Evolutionary conservation across 2,329 filamentous ascomycete species (phyloP).

Genomic region (Botrytis porri): DNA sequence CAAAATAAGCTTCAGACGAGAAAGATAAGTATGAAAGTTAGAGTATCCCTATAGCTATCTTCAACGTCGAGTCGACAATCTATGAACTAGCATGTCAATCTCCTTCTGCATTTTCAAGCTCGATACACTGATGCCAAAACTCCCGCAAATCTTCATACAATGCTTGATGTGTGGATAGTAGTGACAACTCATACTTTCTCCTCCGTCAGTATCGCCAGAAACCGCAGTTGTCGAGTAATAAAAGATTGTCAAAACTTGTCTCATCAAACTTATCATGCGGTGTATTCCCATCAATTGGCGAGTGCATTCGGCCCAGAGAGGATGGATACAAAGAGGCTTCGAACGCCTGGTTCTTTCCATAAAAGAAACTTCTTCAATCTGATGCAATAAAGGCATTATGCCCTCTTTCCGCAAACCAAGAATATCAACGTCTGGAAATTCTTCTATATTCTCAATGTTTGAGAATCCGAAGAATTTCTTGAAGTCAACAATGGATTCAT

Average conservation of each 20-base stretch:
- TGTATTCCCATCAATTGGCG: constrained; percentile 2
- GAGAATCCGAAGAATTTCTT: neutral
- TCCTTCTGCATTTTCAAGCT: neutral
- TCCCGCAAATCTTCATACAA: neutral
- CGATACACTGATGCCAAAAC: neutral
- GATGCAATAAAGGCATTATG: neutral
- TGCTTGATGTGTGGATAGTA: constrained; percentile 7
- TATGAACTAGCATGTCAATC: neutral
- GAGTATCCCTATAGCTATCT: neutral
- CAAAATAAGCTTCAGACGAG: neutral
- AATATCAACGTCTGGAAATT: neutral
- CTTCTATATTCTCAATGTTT: neutral
- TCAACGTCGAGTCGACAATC: neutral
- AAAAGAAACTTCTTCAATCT: constrained; percentile 1
- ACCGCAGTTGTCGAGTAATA: neutral
- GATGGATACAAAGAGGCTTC: neutral
- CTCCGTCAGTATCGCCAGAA: neutral
- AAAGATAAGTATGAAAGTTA: neutral
- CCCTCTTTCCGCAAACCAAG: neutral
- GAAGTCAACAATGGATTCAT: neutral
- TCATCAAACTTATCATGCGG: neutral
- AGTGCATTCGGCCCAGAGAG: constrained; percentile 1
- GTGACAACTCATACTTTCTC: too few species aligned
- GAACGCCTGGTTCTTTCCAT: neutral
- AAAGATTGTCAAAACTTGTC: neutral